Percentiles rank a stretch among this genome's conserved stretches.
These are phyloP conservation scores for Plasmodium fragile DNA, from an alignment of 169 alveolate genomes.

Conservation along the genomic window DNA sequence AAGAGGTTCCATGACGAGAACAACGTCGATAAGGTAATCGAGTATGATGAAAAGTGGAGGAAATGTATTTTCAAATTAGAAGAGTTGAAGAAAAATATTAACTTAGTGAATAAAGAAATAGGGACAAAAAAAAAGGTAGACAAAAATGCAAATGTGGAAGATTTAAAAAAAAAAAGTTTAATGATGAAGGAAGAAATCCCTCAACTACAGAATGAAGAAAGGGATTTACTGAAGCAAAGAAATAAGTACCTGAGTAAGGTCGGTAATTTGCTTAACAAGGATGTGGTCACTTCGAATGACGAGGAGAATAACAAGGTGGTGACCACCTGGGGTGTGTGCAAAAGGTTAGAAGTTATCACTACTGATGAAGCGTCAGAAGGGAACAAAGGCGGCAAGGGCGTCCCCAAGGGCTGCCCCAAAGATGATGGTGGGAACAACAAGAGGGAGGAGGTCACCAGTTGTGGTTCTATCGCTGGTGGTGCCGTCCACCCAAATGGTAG, in stretches of 20 bases:
- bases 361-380: neutral
- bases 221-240: conserved; percentile 81
- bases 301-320: conserved; percentile 95
- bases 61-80: conserved; percentile 84
- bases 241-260: conserved; percentile 83
- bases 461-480: neutral
- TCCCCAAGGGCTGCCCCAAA: no score
- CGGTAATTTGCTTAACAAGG: conserved; percentile 94
- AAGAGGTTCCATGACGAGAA: conserved; percentile 81
- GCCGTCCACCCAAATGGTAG: neutral
- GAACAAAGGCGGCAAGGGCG: neutral
- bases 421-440: neutral
- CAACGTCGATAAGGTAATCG: conserved; percentile 84
- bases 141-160: conserved; percentile 78
- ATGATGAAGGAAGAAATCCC: conserved; percentile 82
- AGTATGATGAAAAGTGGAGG: conserved; percentile 89
- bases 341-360: conserved; percentile 85
- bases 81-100: conserved; percentile 84
- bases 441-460: conserved; percentile 1
- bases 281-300: conserved; percentile 94
- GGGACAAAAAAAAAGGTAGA: conserved; percentile 78
- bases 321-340: conserved; percentile 94
- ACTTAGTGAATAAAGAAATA: conserved; percentile 78
- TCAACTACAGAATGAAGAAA: conserved; percentile 79
- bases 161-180: conserved; percentile 82